phyloP scores from a whole-genome alignment of 2,329 filamentous ascomycete genomes.

The Neopestalotiopsis rosae region DNA sequence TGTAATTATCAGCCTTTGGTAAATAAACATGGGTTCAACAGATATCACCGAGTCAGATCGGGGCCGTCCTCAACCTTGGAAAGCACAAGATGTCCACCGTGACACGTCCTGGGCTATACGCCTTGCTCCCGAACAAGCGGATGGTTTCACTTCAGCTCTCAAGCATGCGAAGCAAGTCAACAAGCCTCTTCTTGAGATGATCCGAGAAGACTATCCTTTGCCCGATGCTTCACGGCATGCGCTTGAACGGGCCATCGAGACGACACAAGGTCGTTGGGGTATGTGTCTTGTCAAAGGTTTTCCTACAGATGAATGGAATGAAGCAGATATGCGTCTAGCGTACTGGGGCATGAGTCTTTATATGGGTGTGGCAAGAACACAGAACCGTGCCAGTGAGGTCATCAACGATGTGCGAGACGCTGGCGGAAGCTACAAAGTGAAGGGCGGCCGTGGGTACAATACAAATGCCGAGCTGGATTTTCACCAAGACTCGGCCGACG shows the following conservation, averaged over 20 bases:
- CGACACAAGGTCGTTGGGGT: slow-evolving; percentile 22
- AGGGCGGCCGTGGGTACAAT: slow-evolving; percentile 22
- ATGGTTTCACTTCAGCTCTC: slow-evolving; percentile 18
- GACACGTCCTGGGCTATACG: slow-evolving; percentile 20
- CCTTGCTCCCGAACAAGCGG: slow-evolving; percentile 15
- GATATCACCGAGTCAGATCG: background rate
- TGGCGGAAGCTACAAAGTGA: slow-evolving; percentile 21
- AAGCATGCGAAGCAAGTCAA: slow-evolving; percentile 11
- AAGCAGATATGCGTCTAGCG: slow-evolving; percentile 21
- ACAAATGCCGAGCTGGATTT: slow-evolving; percentile 24
- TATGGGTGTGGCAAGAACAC: slow-evolving; percentile 21
- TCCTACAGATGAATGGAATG: slow-evolving; percentile 22
- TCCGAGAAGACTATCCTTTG: slow-evolving; percentile 22
- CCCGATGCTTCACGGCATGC: slow-evolving; percentile 15
- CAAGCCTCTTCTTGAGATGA: slow-evolving; percentile 23
- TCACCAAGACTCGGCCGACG: slow-evolving; percentile 23
- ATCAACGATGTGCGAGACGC: slow-evolving; percentile 23
- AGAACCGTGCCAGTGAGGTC: slow-evolving; percentile 23
- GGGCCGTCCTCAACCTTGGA: slow-evolving; percentile 12
- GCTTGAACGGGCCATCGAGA: slow-evolving; percentile 18
- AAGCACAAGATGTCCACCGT: slow-evolving; percentile 18
- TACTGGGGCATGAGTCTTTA: slow-evolving; percentile 25
- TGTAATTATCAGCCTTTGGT: background rate
- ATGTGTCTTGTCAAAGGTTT: slow-evolving; percentile 24
- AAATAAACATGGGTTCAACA: background rate